A percentile compares a stretch with the other conserved stretches of the same genome.
Conservation (phyloP, 805 yeast species). For the Yamadazyma sp. region DNA sequence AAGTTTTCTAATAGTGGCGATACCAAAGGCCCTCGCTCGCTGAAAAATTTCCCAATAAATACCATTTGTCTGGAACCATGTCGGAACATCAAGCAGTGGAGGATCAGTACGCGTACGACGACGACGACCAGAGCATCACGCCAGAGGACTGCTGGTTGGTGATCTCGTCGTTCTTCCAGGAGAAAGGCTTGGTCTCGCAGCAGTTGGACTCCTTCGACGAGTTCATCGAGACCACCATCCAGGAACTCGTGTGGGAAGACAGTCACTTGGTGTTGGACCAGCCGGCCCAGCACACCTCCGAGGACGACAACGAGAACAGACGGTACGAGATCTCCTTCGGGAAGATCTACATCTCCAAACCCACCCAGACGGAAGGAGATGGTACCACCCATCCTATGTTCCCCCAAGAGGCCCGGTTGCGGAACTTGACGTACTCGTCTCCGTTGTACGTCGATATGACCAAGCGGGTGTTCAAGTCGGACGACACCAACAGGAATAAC, state of each 20-base stretch:
- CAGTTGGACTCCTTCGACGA: constrained; percentile 98
- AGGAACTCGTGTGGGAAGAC: constrained; percentile 95
- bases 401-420: constrained; percentile 96
- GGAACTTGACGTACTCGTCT: constrained; percentile 94
- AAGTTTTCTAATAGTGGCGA: constrained; percentile 6
- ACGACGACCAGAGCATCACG: constrained; percentile 64
- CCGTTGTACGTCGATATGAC: constrained; percentile 96
- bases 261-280: constrained; percentile 92
- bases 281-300: constrained; percentile 95
- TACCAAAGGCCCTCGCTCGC: constrained; percentile 7
- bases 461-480: constrained; percentile 80
- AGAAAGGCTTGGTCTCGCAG: constrained; percentile 95
- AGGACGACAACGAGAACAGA: constrained; percentile 84
- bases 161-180: constrained; percentile 91
- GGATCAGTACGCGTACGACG: constrained; percentile 75
- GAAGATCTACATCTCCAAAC: constrained; percentile 92
- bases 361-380: constrained; percentile 98
- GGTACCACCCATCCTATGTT: constrained; percentile 99
- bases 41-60: constrained; percentile 6
- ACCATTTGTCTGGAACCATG: too few relatives aligned
- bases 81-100: constrained; percentile 21
- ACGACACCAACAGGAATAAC: constrained; percentile 55
- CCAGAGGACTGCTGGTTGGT: constrained; percentile 99
- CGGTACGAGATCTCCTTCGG: constrained; percentile 98
- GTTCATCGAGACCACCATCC: constrained; percentile 93